phyloP scores from a whole-genome alignment of 2,329 filamentous ascomycete genomes.

The Fusarium proliferatum region DNA sequence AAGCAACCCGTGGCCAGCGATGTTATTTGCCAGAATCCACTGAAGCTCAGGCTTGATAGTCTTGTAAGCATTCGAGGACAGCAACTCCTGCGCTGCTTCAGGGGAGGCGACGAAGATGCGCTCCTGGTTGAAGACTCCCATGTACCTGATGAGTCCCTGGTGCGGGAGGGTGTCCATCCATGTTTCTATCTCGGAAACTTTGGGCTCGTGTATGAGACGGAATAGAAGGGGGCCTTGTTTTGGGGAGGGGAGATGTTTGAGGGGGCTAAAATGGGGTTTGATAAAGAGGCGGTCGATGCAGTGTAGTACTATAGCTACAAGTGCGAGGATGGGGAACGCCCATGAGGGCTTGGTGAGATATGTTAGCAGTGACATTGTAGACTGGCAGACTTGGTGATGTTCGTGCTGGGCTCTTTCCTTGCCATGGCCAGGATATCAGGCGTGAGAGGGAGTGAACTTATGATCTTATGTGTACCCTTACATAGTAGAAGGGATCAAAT shows the following conservation, averaged over 20 bases:
- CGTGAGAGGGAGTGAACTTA: too few relatives aligned
- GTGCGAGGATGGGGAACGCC: neutral
- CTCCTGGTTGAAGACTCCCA: neutral
- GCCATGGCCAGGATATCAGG: accelerated
- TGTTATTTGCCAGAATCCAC: neutral
- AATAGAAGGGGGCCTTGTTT: neutral
- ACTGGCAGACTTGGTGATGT: accelerated
- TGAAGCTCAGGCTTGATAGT: neutral
- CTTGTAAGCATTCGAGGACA: neutral
- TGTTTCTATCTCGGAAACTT: neutral
- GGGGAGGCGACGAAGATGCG: neutral
- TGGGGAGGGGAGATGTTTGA: neutral
- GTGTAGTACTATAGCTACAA: neutral
- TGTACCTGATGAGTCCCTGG: neutral
- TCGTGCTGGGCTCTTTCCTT: neutral
- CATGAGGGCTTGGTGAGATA: neutral
- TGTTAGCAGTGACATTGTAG: neutral
- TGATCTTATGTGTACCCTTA: too few relatives aligned
- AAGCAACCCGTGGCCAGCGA: neutral
- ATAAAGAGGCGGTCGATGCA: neutral
- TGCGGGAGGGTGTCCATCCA: neutral
- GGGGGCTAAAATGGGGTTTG: neutral
- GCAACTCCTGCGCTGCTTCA: accelerated
- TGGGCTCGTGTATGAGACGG: neutral
- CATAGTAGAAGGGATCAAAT: too few relatives aligned